phyloP scores from a whole-genome alignment of 2,329 filamentous ascomycete genomes.

The Thyridium curvatum region DNA sequence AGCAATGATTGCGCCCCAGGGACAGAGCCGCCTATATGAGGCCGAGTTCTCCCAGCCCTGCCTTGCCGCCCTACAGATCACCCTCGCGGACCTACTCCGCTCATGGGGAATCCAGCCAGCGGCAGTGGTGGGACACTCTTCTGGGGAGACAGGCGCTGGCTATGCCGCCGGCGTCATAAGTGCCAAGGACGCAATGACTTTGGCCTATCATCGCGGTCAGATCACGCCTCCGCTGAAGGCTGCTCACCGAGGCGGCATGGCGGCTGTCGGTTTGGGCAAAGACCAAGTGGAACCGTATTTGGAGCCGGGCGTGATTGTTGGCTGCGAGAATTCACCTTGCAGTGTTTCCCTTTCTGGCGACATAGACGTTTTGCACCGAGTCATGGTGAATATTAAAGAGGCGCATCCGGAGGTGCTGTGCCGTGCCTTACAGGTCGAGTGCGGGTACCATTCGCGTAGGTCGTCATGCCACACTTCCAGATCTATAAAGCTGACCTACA shows the following conservation, averaged over 20 bases:
- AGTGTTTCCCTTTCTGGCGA: slow-evolving; percentile 4
- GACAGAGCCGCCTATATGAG: slow-evolving; percentile 6
- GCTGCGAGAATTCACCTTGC: slow-evolving; percentile 7
- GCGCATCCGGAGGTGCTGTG: not conserved
- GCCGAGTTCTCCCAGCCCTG: slow-evolving; percentile 5
- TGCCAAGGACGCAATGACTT: slow-evolving; percentile 6
- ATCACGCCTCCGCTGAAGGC: slow-evolving; percentile 1
- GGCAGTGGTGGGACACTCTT: slow-evolving; percentile 11
- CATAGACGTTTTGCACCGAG: not conserved
- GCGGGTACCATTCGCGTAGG: slow-evolving; percentile 3
- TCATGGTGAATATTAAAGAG: slow-evolving; percentile 4
- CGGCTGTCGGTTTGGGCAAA: slow-evolving; percentile 3
- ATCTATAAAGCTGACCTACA: slow-evolving; percentile 7
- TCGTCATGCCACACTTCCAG: slow-evolving; percentile 8
- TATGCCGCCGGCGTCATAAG: slow-evolving; percentile 10
- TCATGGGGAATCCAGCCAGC: slow-evolving; percentile 6
- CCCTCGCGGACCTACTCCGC: slow-evolving; percentile 19
- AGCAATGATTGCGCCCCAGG: slow-evolving; percentile 1
- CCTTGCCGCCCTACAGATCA: slow-evolving; percentile 17
- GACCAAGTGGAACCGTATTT: not conserved
- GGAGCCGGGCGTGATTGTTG: slow-evolving; percentile 2
- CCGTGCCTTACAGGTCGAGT: slow-evolving; percentile 6
- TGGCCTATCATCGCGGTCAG: slow-evolving; percentile 11
- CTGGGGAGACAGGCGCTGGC: slow-evolving; percentile 12
- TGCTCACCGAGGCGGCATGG: slow-evolving; percentile 5